Base-by-base conservation (phyloP, 108 stramenopile genomes). In the Seminavis robusta region DNA sequence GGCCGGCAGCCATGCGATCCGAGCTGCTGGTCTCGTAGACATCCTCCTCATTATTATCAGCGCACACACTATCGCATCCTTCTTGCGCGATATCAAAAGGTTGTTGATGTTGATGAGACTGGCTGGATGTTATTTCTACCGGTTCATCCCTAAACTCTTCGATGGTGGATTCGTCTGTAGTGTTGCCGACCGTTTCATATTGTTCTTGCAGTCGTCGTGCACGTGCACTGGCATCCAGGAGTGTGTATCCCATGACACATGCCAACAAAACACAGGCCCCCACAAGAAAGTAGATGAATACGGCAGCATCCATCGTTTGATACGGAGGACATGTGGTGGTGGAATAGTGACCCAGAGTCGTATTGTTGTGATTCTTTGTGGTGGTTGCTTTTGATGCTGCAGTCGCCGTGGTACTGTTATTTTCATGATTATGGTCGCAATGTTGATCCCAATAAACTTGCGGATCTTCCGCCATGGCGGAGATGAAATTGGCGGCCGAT, bases 161-260 rank as follows among this genome's bases (percentile, higher is more conserved):
- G 17, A 19, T 52, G 52, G 4, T 52, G 8, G 27, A 52, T 17
- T 9, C 13, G 19, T 13, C 44, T 19, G 8, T 8, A 30, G 49
- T 33, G 23, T 15, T 33, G 29, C 30, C 5, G 21, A 25, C 25
- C 6, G 34, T 21, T 9, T 20, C 23, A 27, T 53, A 11, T 11
- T 33, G 16, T 1, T 31, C 15, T 55, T 9, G 21, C n/a, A 9
- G 52, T 16, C 34, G 36, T 33, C 34, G 34, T 44, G n/a, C 17
- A 13, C 56, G 17, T 29, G 43, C 15, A 16, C 23, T 6, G 3
- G 5, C 40, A 20, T 7, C n/a, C n/a, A n/a, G n/a, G n/a, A n/a
- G n/a, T n/a, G n/a, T n/a, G 58, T 56, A 77, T 9, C 75, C 75
- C 0, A 60, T 65, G 13, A 77, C 25, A 48, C 73, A 82, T 20